Percentiles rank a stretch among this genome's conserved stretches.
Conservation (phyloP, 164 flowering plant genomes). For the Paratinospora sagittata region DNA sequence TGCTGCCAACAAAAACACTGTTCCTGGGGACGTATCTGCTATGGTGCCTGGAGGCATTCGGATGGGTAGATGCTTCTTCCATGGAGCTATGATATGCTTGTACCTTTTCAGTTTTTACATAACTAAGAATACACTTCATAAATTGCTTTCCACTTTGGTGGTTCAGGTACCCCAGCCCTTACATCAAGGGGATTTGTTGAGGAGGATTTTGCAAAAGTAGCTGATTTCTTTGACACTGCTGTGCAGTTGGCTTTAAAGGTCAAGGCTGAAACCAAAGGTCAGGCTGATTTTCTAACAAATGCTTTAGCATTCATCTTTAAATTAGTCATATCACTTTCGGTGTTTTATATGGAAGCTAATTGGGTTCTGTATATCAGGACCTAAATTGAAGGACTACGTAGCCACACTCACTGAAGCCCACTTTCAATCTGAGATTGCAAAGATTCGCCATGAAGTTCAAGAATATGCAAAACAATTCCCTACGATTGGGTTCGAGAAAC, state of each 20-base stretch:
- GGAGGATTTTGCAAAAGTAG: conserved; percentile 92
- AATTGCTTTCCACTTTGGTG: conserved; percentile 10
- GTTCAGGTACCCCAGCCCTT: conserved; percentile 94
- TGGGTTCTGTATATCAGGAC: conserved; percentile 34
- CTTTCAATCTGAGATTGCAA: conserved; percentile 60
- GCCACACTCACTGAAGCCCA: conserved; percentile 38
- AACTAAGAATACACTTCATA: not conserved
- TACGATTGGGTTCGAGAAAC: conserved; percentile 91
- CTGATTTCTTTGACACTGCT: conserved; percentile 82
- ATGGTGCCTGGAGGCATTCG: conserved; percentile 99
- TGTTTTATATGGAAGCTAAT: not conserved
- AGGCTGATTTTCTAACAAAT: not conserved
- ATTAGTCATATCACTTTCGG: too few species aligned
- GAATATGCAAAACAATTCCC: conserved; percentile 93
- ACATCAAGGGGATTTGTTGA: conserved; percentile 94
- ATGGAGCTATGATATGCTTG: not conserved
- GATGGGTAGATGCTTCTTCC: conserved; percentile 56
- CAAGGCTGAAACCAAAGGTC: conserved; percentile 81
- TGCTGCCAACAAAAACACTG: conserved; percentile 99
- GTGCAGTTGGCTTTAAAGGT: conserved; percentile 76
- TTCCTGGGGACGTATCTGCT: conserved; percentile 77
- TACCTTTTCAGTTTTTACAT: not conserved
- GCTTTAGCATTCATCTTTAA: too few species aligned
- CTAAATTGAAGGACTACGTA: conserved; percentile 88
- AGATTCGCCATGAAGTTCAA: conserved; percentile 75